Evolutionary conservation across 345 rosid genomes (phyloP), one percentile per base, ranked within the genome.

Genomic region (Citrus hindsii): DNA sequence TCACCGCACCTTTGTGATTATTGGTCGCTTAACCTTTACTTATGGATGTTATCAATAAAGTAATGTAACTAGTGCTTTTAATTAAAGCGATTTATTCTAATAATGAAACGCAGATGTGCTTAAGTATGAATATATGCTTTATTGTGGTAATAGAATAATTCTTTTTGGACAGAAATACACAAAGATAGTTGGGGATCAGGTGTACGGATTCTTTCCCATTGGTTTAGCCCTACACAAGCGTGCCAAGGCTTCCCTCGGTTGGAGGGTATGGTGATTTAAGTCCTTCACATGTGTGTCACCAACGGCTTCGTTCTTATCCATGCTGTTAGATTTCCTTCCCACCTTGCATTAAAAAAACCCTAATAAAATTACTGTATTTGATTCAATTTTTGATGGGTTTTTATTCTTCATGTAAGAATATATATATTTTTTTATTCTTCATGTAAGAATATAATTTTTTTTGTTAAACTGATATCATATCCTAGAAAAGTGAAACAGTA

Each of bases 201-300:
- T 30, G 80, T 55, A 60, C 40, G 76, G 76, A 63, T 14, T 61
- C 42, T 32, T 61, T 25, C 5, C 32, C 68, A 68, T 84, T 78
- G 82, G 78, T 38, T 67, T 35, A 35, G 35, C 18, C 48, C 53
- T 71, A 37, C 16, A 30, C 59, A 69, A 67, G 84, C 80, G 82
- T 78, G 86, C 83, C 21, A 73, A 71, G 40, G 21, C 77, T 40
- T 10, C 68, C 73, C 78, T 75, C 78, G 79, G 61, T 76, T 76
- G 82, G 82, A 64, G 79, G 71, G 51, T 12, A 73, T 79, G 69
- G 19, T 38, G 42, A 65, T 78, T 74, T 32, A 22, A 78, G 58
- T 73, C 25, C 67, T 75, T 73, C 81, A 76, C 74, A 66, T 79
- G 76, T 63, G 48, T 82, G 73, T 82, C 79, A 37, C 51, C 53